Evolutionary conservation across 495 filamentous ascomycete genomes (phyloP).

Genomic region (Penicillium verhagenii): DNA sequence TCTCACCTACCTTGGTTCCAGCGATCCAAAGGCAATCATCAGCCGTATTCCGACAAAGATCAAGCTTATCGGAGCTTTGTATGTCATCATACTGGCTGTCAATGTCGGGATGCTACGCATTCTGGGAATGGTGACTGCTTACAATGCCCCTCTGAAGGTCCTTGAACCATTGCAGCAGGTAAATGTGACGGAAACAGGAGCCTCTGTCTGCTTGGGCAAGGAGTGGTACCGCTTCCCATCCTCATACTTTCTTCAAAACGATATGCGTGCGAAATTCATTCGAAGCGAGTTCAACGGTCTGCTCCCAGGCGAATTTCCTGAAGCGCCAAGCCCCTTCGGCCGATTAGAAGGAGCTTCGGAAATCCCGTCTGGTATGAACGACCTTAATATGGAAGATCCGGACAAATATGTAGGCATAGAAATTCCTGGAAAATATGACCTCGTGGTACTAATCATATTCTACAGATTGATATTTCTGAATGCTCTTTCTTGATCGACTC

Average conservation of each 20-base stretch:
- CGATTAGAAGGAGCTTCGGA: conserved; percentile 78
- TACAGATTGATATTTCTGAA: conserved; percentile 63
- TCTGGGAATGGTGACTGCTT: conserved; percentile 78
- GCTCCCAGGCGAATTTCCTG: conserved; percentile 85
- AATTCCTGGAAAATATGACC: no score
- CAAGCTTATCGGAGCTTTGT: conserved; percentile 61
- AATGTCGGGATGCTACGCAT: conserved; percentile 68
- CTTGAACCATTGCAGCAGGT: conserved; percentile 57
- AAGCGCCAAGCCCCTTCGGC: conserved; percentile 57
- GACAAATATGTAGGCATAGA: conserved; percentile 72
- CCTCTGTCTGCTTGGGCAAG: conserved; percentile 84
- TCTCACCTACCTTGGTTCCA: conserved; percentile 66
- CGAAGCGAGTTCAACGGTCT: conserved; percentile 86
- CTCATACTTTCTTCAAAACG: conserved; percentile 81
- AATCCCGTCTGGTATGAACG: conserved; percentile 84
- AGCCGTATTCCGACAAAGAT: conserved; percentile 68
- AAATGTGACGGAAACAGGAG: conserved; percentile 52
- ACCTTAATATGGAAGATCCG: conserved; percentile 81
- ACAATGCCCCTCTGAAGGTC: conserved; percentile 79
- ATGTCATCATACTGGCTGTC: conserved; percentile 55
- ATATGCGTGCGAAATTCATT: conserved; percentile 80
- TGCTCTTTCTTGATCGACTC: conserved; percentile 91
- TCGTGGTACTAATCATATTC: conserved; percentile 9
- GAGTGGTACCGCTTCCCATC: conserved; percentile 99
- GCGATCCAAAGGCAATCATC: conserved; percentile 60